Evolutionary conservation across 179 eudicot genomes (phyloP).

Genomic region (Beta corolliflora): DNA sequence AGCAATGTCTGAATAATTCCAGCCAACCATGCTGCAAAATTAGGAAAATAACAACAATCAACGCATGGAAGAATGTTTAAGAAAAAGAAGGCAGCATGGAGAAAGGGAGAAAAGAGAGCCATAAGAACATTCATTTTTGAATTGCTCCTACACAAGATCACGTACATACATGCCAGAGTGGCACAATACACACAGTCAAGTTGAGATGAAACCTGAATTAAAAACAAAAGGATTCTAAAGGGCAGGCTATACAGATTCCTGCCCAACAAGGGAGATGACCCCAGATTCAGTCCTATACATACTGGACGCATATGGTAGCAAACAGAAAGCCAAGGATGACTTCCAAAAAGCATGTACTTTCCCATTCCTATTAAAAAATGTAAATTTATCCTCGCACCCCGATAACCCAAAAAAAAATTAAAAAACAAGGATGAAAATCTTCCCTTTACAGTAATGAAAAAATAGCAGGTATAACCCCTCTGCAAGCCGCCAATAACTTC

Average conservation of each 20-base stretch:
- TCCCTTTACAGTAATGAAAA: not conserved
- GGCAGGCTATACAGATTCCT: not conserved
- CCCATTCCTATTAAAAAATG: not conserved
- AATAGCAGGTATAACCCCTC: not conserved
- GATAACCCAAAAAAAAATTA: not conserved
- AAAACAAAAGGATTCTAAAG: not conserved
- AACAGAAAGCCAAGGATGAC: not conserved
- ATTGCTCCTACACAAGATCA: not conserved
- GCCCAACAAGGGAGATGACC: not conserved
- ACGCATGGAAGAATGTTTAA: not conserved
- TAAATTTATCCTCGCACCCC: not conserved
- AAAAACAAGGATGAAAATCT: not conserved
- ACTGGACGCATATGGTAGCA: not conserved
- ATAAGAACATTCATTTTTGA: too few relatives aligned
- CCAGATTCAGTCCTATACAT: too few relatives aligned
- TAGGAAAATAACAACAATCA: constrained; percentile 8
- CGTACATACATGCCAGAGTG: not conserved
- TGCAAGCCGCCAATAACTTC: too few relatives aligned
- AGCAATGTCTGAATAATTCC: constrained; percentile 82
- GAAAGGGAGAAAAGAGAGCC: not conserved
- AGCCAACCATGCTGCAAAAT: constrained; percentile 78
- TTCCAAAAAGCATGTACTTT: too few relatives aligned
- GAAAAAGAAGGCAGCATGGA: not conserved
- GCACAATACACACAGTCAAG: not conserved
- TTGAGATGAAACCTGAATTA: not conserved